Evolutionary conservation across 202 grass and related monocot species (phyloP), one percentile per base, ranked within the genome.

Genomic region (Panicum hallii): DNA sequence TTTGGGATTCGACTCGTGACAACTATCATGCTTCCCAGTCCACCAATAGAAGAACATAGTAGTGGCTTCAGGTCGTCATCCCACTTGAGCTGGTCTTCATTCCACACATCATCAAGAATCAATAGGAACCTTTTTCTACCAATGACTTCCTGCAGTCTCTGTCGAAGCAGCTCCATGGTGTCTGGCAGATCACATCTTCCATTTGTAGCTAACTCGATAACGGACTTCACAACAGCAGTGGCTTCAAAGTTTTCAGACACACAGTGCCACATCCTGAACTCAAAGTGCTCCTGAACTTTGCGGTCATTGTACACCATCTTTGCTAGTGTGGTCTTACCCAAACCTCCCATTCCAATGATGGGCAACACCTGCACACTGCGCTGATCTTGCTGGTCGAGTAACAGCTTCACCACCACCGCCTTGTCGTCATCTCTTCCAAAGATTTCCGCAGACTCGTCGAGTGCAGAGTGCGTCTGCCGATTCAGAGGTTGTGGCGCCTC

Each of bases 251-350:
- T 61, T 4, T 61, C 38, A 1, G 80, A 82, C 0, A 82, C 53
- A 36, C 67, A 82, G 3, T 72, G 7, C 67, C 67, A 82, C 40
- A 82, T 62, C 36, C 3, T 54, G 13, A 42, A 22, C 28, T 82
- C 66, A 71, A 72, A 82, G 56, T 57, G 65, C 1, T 82, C 6
- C n/a, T 44, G 40, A 23, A 82, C 40, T 22, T 5, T 82, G 38
- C 3, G 0, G 42, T 82, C 54, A 1, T 61, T 58, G 12, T 45
- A 82, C 20, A 82, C 41, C 50, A 82, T 42, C 44, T 63, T 56
- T 4, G 52, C 53, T 5, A 82, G 26, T 44, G 17, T 16, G 9
- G 68, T 61, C 38, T 76, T 76, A 2, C 73, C 73, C 17, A 76
- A 12, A n/a, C 79, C 79, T 4, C 66, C 79, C 67, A 82, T 70